Evolutionary conservation across 1,139 yeast species (phyloP).

Genomic region (Tardiomyces depauwii): DNA sequence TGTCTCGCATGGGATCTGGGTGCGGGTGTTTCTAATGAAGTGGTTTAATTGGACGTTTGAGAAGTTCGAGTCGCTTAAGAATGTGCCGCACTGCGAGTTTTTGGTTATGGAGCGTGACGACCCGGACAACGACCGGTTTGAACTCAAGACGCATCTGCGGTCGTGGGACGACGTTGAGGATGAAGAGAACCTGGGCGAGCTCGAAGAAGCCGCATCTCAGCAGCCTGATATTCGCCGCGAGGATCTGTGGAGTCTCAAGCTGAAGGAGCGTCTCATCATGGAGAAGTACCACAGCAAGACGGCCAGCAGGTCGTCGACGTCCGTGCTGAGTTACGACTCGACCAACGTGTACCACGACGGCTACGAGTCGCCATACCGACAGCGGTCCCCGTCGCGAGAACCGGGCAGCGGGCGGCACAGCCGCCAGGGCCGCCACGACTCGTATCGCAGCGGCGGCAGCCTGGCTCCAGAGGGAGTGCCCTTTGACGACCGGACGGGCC

Average conservation of each 20-base stretch:
- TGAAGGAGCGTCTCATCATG: neutral
- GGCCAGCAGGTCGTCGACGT: neutral
- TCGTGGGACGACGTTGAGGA: conserved; percentile 23
- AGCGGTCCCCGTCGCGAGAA: neutral
- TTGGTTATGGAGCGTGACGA: conserved; percentile 57
- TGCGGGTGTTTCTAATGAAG: conserved; percentile 81
- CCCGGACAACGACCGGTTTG: conserved; percentile 20
- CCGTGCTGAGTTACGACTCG: neutral
- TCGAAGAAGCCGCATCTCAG: neutral
- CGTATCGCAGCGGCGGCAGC: no score
- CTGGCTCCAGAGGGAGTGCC: no score
- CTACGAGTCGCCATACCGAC: neutral
- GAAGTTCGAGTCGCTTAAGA: conserved; percentile 69
- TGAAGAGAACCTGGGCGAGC: neutral
- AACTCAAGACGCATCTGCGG: conserved; percentile 20
- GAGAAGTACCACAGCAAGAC: neutral
- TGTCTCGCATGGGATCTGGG: conserved; percentile 92
- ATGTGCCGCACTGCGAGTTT: conserved; percentile 77
- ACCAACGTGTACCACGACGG: neutral
- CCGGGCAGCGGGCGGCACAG: no score
- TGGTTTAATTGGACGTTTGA: conserved; percentile 91
- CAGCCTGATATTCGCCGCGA: neutral
- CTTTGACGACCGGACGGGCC: no score
- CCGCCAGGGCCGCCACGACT: no score
- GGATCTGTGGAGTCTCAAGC: neutral